Evolutionary conservation across 208 protist species (phyloP), one percentile per base, ranked within the genome.

Genomic region (Acanthamoeba rhysodes): DNA sequence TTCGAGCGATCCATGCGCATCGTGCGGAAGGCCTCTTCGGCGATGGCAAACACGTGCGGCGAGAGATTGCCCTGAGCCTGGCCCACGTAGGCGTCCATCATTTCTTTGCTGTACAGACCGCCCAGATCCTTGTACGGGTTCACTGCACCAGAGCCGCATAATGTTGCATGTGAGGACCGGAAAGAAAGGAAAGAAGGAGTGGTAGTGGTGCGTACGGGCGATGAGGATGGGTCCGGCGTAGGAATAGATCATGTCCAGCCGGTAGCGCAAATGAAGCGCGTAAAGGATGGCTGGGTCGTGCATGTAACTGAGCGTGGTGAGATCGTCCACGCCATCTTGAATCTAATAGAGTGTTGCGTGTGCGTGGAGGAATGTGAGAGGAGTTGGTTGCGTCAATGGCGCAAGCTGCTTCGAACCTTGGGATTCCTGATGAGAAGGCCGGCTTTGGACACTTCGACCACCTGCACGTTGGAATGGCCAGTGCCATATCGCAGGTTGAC

Each of bases 51-150:
- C 29, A 97, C 96, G 59, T 97, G 96, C 78, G 96, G 96, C 48
- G 59, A 97, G 96, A 91, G 78, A 3, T 37, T 97, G 74, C 53
- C 95, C 95, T 64, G 68, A 50, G 34, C 53, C 62, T 84, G 95
- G 91, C 68, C 66, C 20, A 82, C 68, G 48, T 82, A 94, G 12
- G 90, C 50, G 59, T 94, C 90, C 90, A 94, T 94, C 59, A 27
- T 8, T 66, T 64, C 18, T 48, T 94, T 94, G 37, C 90, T 84
- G 72, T 94, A 94, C 9, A 94, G 66, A 2, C 87, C 72, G 68
- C 78, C 87, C 22, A 99, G 97, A 41, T 97, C 95, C 95, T 98
- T 78, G 88, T 96, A 99, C 50, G 98, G 98, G 85, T 99, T 99
- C 41, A 99, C 98, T 85, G 97, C 93, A 9, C 62, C 50, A 48